Evolutionary conservation across 306 rosid species (phyloP).

Genomic region (Alnus rubra): DNA sequence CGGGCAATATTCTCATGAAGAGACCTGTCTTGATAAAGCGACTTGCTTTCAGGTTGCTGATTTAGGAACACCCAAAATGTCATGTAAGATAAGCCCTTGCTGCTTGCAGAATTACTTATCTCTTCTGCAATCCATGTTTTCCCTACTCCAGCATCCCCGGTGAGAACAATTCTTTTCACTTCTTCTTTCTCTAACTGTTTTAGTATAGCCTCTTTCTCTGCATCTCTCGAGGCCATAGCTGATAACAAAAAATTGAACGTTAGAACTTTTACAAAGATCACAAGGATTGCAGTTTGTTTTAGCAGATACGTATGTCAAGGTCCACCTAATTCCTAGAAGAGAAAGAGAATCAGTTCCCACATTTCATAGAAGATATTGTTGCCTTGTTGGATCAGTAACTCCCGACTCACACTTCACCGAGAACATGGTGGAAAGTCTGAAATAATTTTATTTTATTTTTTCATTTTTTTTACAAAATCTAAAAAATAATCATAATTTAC

Average conservation of each 20-base stretch:
- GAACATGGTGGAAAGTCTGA: too few relatives aligned
- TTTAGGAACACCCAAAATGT: slow-evolving; percentile 27
- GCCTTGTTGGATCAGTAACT: too few relatives aligned
- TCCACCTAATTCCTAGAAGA: too few relatives aligned
- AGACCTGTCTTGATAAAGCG: neutral
- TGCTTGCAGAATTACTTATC: neutral
- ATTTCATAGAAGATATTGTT: too few relatives aligned
- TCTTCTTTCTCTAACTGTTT: neutral
- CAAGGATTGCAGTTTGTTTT: neutral
- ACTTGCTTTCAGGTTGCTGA: neutral
- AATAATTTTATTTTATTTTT: too few relatives aligned
- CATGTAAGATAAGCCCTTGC: neutral
- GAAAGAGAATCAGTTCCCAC: too few relatives aligned
- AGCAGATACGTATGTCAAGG: too few relatives aligned
- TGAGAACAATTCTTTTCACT: slow-evolving; percentile 10
- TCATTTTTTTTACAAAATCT: too few relatives aligned
- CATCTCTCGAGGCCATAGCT: neutral
- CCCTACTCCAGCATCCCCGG: slow-evolving; percentile 30
- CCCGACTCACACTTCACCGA: too few relatives aligned
- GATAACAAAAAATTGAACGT: neutral
- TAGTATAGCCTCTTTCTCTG: too few relatives aligned
- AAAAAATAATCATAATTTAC: too few relatives aligned
- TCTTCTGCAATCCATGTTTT: slow-evolving; percentile 30
- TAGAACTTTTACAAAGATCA: neutral
- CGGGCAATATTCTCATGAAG: slow-evolving; percentile 8